A percentile compares a stretch with the other conserved stretches of the same genome.
These are phyloP conservation scores for Claviceps lovelessii DNA, from an alignment of 2,329 filamentous ascomycete species.

Conservation along the genomic window DNA sequence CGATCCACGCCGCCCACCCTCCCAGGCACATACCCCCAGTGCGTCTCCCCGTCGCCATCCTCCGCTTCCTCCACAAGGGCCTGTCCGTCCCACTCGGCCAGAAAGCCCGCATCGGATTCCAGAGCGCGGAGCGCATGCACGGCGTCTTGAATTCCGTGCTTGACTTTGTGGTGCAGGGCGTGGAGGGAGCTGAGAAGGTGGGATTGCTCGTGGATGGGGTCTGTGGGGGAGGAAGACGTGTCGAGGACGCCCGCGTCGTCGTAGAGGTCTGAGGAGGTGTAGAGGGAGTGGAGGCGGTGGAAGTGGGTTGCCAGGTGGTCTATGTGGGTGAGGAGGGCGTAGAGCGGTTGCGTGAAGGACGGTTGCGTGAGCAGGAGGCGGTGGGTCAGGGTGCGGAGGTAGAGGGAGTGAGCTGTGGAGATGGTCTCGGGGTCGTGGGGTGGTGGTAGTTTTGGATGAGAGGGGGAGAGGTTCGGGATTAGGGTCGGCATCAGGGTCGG, in stretches of 20 bases:
- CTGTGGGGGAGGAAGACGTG: slow-evolving; percentile 45
- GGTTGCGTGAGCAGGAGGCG: slow-evolving; percentile 52
- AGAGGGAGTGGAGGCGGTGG: slow-evolving; percentile 59
- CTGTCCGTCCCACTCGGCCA: slow-evolving; percentile 28
- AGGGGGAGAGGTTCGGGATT: background rate
- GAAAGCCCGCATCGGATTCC: slow-evolving; percentile 30
- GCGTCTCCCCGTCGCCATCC: slow-evolving; percentile 19
- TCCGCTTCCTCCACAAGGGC: slow-evolving; percentile 21
- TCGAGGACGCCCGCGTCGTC: slow-evolving; percentile 70
- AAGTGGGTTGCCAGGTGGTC: slow-evolving; percentile 71
- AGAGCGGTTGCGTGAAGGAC: slow-evolving; percentile 49
- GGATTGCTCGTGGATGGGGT: slow-evolving; percentile 57
- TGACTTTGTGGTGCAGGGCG: slow-evolving; percentile 48
- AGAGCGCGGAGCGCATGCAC: slow-evolving; percentile 38
- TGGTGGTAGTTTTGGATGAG: background rate
- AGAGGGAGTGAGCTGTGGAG: slow-evolving; percentile 62
- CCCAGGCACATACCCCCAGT: slow-evolving; percentile 46
- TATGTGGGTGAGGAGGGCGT: slow-evolving; percentile 55
- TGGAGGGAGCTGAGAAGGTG: slow-evolving; percentile 52
- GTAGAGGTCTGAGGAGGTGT: slow-evolving; percentile 67
- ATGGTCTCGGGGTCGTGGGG: slow-evolving; percentile 71
- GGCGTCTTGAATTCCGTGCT: slow-evolving; percentile 51
- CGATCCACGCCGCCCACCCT: slow-evolving; percentile 70
- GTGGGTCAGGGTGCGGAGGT: slow-evolving; percentile 53
- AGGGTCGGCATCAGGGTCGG: too few relatives aligned